Base-by-base conservation (phyloP, 2,329 filamentous ascomycete species). In the Arthrobotrys pseudoclavata region DNA sequence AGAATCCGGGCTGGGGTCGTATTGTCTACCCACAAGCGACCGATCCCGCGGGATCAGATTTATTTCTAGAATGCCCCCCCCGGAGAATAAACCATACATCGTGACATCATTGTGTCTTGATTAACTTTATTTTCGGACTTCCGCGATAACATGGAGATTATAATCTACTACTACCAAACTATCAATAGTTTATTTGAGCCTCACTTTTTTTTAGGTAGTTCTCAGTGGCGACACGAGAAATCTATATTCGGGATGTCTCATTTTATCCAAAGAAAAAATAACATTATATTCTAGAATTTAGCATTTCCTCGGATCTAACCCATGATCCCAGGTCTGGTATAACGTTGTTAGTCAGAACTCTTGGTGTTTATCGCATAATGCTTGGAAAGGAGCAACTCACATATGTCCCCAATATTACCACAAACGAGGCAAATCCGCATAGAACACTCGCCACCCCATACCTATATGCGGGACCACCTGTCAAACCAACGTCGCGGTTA, bases 321-420 rank as follows among this genome's bases (percentile, higher is more conserved):
- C 72, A 47, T 76, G 72, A 53, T 70, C 72, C 72, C 72, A 76
- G 3, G 66, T 76, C 69, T 74, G 15, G 20, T 29, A 13, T 53
- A 62, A 57, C 20, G 20, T 60, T 45, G 20, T 60, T 45, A 57
- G 61, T 66, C 37, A n/a, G 22, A 26, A 13, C 42, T 37, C 20
- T 18, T 4, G n/a, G 26, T 22, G 29, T 22, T 52, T 18, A 63
- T 52, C 12, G 50, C 26, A 47, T 53, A 29, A 47, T 42, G 15
- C 20, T 42, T 20, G 26, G 45, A 50, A 50, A 48, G 45, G 34
- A 31, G 20, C 48, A 45, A 69, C 68, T 69, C 26, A 80, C 80
- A 69, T 80, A 81, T 24, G 79, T 80, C n/a, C 81, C 81, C 67
- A 82, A 55, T 13, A 82, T 79, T 26, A 80, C 45, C 2, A 82